Evolutionary conservation across 2,329 filamentous ascomycete genomes (phyloP), one percentile per base, ranked within the genome.

Genomic region (Microsporum ferrugineum): DNA sequence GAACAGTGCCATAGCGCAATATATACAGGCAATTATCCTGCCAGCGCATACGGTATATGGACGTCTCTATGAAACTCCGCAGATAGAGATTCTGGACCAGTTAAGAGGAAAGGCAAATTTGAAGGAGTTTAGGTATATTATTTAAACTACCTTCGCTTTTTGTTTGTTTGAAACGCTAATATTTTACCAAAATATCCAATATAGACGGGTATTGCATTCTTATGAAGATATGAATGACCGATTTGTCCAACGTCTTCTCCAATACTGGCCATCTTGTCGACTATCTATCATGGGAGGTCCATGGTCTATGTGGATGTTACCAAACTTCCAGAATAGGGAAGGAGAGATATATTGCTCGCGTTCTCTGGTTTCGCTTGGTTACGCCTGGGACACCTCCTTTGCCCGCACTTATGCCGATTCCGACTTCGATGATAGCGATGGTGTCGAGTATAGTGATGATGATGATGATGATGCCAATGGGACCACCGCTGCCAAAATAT

Each of bases 221-320:
- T 41, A 12, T 41, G 55, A 57, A 3, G n/a, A 38, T 6, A 57
- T 57, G 17, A 33, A 6, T 7, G 55, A 57, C 27, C 33, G 6
- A 6, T 17, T 57, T 38, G 27, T 17, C 34, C 29, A 33, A 17
- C 36, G 55, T 23, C 55, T 57, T 3, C 55, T 27, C 7, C 27
- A 38, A 57, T 57, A 57, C 34, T 57, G 55, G 55, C 55, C 55
- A 38, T 34, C 55, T 57, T 57, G 33, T 38, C 55, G 55, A 38
- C 34, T 57, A 34, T 38, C 31, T 57, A 14, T 57, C 55, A 4
- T n/a, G 27, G 31, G 8, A 34, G 23, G 23, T 34, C 23, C 49
- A 34, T 53, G 49, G 14, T 53, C 17, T 23, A 23, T 23, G 17
- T 23, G 17, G 17, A 53, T 34, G 33, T 23, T 29, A 23, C 49